These are phyloP conservation scores for Trichophyton benhamiae DNA, from an alignment of 2,329 filamentous ascomycete species.

Conservation along the genomic window DNA sequence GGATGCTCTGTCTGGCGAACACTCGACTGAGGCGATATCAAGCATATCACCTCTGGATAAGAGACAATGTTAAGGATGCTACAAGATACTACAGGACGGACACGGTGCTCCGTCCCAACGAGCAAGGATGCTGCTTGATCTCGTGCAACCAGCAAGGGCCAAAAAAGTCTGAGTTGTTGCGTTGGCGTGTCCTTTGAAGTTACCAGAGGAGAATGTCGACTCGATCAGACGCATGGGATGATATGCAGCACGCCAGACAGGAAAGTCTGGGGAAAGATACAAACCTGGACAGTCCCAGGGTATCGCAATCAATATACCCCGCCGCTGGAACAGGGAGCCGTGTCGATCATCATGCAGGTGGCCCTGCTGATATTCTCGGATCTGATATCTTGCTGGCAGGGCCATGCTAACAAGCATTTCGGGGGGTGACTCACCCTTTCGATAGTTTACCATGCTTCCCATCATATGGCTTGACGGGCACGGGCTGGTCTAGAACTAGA, in stretches of 20 bases:
- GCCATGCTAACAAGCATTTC: background rate
- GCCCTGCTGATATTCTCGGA: background rate
- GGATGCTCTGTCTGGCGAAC: too few species aligned
- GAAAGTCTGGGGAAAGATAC: background rate
- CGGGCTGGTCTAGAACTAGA: background rate
- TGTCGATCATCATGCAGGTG: slow-evolving; percentile 1
- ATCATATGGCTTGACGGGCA: background rate
- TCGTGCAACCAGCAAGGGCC: background rate
- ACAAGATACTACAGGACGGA: too few species aligned
- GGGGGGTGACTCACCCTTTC: background rate
- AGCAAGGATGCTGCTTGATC: background rate
- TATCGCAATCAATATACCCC: background rate
- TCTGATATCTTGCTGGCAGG: background rate
- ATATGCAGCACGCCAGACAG: background rate
- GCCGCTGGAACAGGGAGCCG: background rate
- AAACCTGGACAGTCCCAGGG: background rate
- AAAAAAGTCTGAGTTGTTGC: background rate
- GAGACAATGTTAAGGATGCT: too few species aligned
- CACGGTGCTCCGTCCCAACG: background rate
- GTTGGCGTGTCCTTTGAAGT: background rate
- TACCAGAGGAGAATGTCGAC: background rate
- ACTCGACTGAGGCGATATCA: too few species aligned
- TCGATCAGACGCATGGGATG: background rate
- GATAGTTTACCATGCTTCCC: background rate
- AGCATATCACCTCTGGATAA: too few species aligned